A percentile compares a stretch with the other conserved stretches of the same genome.
phyloP scores from a whole-genome alignment of 2,329 filamentous ascomycete species.

The Thielaviopsis cerberus region DNA sequence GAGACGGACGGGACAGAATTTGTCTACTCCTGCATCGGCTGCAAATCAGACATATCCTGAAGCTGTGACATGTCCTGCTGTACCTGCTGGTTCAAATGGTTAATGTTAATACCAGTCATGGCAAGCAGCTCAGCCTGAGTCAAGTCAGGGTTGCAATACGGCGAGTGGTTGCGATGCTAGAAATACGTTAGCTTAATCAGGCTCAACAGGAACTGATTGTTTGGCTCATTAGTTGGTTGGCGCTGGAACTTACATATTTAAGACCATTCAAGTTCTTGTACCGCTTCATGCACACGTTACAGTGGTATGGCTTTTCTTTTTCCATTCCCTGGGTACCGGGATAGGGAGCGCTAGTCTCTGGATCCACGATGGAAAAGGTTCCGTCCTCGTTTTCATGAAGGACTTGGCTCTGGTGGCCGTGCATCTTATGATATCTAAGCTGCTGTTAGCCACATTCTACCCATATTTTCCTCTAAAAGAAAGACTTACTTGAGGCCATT shows the following conservation, averaged over 20 bases:
- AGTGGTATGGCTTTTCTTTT: conserved; percentile 97
- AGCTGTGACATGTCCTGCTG: conserved; percentile 7
- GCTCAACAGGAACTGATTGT: too few species aligned
- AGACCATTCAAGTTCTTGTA: conserved; percentile 98
- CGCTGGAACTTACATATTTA: conserved; percentile 53
- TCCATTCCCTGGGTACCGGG: conserved; percentile 98
- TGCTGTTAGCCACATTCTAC: conserved; percentile 15
- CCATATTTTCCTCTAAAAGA: neutral
- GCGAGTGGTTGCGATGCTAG: conserved; percentile 13
- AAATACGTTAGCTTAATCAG: neutral
- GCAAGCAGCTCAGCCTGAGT: conserved; percentile 11
- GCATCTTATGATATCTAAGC: conserved; percentile 52
- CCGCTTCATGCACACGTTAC: conserved; percentile 88
- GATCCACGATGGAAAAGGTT: conserved; percentile 95
- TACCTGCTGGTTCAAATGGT: conserved; percentile 6
- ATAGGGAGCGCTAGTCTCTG: conserved; percentile 82
- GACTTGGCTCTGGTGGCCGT: conserved; percentile 92
- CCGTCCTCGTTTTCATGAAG: conserved; percentile 92
- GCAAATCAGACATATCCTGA: conserved; percentile 9
- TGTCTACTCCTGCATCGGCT: conserved; percentile 10
- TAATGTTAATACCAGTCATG: conserved; percentile 11
- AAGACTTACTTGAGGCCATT: conserved; percentile 80
- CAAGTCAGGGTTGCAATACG: conserved; percentile 14
- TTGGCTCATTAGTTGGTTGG: neutral
- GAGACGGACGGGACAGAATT: too few species aligned